Base-by-base conservation (phyloP, 78 protist genomes). In the Monosiga brevicollis region DNA sequence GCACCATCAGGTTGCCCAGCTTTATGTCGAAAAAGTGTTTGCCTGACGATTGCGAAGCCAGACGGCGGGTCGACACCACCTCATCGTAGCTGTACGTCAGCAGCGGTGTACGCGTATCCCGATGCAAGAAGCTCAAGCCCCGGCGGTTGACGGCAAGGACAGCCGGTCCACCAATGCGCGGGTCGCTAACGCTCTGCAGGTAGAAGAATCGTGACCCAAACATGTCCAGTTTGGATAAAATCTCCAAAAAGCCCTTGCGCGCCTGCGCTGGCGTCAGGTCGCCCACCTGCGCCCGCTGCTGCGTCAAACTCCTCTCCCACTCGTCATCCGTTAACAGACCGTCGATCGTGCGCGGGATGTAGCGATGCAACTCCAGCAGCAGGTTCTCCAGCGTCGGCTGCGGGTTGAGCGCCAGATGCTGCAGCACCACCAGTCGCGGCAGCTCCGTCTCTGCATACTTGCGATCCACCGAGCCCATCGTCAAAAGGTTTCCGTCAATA, bases 1-100 rank as follows among this genome's bases (percentile, higher is more conserved):
- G 80, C 70, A 76, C 80, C 80, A 76, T 76, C 42, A 76, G 55
- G 55, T 76, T 76, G 55, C 80, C 55, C 26, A 11, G 34, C 70
- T 76, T 76, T 2, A 76, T 11, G n/a, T 76, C 80, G n/a, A 76
- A 1, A 22, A 26, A 76, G 62, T 76, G 80, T 55, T 76, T 76
- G 42, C 80, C 55, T 2, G 41, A 1, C 55, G 43, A 42, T 26
- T 74, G 1, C 37, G 70, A 41, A 25, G 62, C 80, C 32, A 76
- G 55, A 1, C 55, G 43, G 15, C 80, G 80, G 24, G 80, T 76
- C 25, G 80, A 76, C 43, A 76, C 80, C 38, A 76, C 41, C 55
- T 76, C 80, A 55, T 76, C 41, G 80, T 41, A 76, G 26, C 32
- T 76, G 80, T 76, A 76, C 3, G 80, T 9, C 35, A 76, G 22